Conservation (phyloP, 129 eudicot genomes). For the Artemisia annua region DNA sequence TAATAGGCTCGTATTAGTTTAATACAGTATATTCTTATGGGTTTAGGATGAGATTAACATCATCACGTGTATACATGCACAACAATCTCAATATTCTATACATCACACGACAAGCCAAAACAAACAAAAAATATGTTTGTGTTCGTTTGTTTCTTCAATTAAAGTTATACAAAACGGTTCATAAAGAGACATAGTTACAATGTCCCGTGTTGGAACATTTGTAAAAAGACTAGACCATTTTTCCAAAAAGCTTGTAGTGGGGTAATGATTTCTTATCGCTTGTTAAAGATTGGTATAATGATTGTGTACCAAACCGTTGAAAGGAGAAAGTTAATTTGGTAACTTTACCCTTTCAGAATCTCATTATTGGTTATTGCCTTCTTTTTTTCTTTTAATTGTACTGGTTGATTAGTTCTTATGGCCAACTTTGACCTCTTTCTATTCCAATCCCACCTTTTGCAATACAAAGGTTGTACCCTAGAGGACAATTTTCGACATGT, state of each 20-base stretch:
- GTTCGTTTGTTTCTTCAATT: too few relatives aligned
- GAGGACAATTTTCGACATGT: background rate
- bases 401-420: conserved; percentile 20
- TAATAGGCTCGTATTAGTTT: too few relatives aligned
- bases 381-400: conserved; percentile 12
- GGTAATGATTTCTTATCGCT: conserved; percentile 4
- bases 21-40: too few relatives aligned
- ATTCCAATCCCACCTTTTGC: conserved; percentile 13
- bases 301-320: conserved; percentile 9
- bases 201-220: too few relatives aligned
- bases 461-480: background rate
- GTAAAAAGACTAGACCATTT: too few relatives aligned
- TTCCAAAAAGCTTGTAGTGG: background rate
- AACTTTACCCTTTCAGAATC: conserved; percentile 14
- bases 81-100: background rate
- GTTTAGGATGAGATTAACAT: too few relatives aligned
- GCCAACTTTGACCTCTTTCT: conserved; percentile 25
- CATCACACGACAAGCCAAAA: background rate
- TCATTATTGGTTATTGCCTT: conserved; percentile 5
- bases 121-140: too few relatives aligned
- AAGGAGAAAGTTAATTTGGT: conserved; percentile 29
- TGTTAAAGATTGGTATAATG: conserved; percentile 8
- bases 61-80: too few relatives aligned
- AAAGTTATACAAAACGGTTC: background rate
- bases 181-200: background rate